Conservation (phyloP, 208 protist species). For the Trypanosoma boissoni region DNA sequence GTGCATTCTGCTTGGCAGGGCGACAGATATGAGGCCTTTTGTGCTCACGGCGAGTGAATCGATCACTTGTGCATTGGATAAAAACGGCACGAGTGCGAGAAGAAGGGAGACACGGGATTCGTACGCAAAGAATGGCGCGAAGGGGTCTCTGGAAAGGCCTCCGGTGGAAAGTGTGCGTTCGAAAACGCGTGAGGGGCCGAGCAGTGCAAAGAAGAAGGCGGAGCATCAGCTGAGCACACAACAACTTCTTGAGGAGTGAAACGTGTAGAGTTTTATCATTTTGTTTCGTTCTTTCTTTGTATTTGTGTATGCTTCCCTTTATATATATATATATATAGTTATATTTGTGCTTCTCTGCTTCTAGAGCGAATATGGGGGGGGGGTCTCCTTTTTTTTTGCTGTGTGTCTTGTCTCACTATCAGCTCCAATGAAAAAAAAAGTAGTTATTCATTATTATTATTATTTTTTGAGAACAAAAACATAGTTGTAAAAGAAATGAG, state of each 20-base stretch:
- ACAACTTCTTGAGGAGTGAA: constrained; percentile 17
- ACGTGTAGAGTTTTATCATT: not conserved
- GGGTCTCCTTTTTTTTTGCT: not conserved
- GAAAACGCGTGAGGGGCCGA: constrained; percentile 29
- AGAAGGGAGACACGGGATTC: not conserved
- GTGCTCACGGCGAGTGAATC: too few relatives aligned
- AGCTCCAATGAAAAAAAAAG: not conserved
- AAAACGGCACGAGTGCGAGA: not conserved
- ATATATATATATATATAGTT: not conserved
- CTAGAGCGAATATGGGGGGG: not conserved
- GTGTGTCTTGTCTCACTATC: not conserved
- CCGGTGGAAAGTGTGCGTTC: constrained; percentile 1
- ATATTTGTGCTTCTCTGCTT: not conserved
- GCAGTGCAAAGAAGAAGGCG: constrained; percentile 32
- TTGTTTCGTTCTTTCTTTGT: not conserved
- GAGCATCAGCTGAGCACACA: constrained; percentile 39
- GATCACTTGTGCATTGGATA: too few relatives aligned
- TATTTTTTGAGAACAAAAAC: not conserved
- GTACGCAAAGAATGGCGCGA: not conserved
- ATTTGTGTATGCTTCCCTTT: not conserved
- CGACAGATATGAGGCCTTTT: constrained; percentile 32
- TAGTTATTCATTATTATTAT: constrained; percentile 1
- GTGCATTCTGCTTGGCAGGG: constrained; percentile 43
- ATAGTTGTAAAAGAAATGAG: not conserved
- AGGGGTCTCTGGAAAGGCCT: not conserved